Base-by-base conservation (phyloP, 177 flowering plant genomes). In the Vitis hybrid region DNA sequence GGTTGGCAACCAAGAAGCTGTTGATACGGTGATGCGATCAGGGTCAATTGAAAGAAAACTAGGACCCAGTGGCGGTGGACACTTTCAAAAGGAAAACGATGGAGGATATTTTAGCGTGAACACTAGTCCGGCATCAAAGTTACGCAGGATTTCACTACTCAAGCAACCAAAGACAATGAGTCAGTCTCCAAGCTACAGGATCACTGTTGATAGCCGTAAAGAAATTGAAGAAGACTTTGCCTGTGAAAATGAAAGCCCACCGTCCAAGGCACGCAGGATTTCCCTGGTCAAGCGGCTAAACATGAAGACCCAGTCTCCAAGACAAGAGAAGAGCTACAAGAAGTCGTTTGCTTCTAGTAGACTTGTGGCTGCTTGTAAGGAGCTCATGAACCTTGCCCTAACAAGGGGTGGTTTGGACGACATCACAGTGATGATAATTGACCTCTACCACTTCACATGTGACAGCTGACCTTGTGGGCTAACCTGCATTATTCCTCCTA, bases 1-100 rank as follows among this genome's bases (percentile, higher is more conserved):
- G 97, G 98, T 94, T 74, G 82, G 90, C 55, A 87, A 88, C 81
- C 96, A 91, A 76, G 98, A 93, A 80, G 95, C 88, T 51, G 70
- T 87, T 61, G 91, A 91, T 70, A 76, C 75, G 2, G 83, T 86
- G 45, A 66, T 39, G 52, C 65, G 55, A 63, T 60, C 64, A 19
- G 72, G 78, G 69, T 67, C 64, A 17, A 61, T 19, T 56, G 76
- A 74, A 54, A 75, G 78, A 75, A 82, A 76, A 57, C 18, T 57
- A 21, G 73, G 60, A 67, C 60, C 72, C 2, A 50, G 54, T 6
- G 19, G 18, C 2, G 49, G 54, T 5, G 23, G 18, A 58, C 73
- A 73, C 66, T 15, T 67, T 56, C 21, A 10, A 63, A 75, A 80
- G 32, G 78, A 80, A 54, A 70, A 74, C 64, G 69, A 62, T 30